Evolutionary conservation across 495 filamentous ascomycete species (phyloP), one percentile per base, ranked within the genome.

Genomic region (Cryomyces antarcticus): DNA sequence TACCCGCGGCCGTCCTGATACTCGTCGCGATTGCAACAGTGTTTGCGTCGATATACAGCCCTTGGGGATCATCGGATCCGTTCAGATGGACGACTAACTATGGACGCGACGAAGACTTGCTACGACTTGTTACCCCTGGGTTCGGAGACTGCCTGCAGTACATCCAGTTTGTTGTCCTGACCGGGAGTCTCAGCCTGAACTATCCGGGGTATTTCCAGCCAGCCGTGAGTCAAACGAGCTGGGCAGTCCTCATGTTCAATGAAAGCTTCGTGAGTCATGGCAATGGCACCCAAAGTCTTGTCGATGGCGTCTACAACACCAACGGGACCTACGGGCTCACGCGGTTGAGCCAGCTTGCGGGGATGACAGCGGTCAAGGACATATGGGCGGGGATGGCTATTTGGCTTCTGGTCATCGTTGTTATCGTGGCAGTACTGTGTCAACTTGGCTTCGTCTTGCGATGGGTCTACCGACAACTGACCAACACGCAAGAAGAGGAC

Each of bases 101-200:
- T 57, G 92, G 89, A 29, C 76, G 87, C 50, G 92, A 97, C 49
- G 79, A 82, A 37, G 89, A 97, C 57, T 67, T 95, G 44, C 66
- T 97, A 35, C 79, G 89, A 30, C 64, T 96, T 31, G 85, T 97
- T 17, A 97, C 89, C 6, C 89, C 89, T 10, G 89, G 89, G 0
- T 97, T 97, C 56, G 86, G 83, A 7, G 89, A 97, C 51, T 97
- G 89, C 57, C 72, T 97, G 30, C 87, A 97, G 60, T 97, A 96
- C 55, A 78, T 97, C 30, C 89, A 97, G 54, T 96, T 92, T 49
- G 70, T 87, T 39, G 80, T 87, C 13, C 67, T 97, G 31, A 85
- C 87, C 0, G 92, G 92, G 1, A 74, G 78, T 35, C 62, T 97
- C 36, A 82, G 79, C 24, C 60, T 97, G 49, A 75, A 80, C 45